Base-by-base conservation (phyloP, 495 filamentous ascomycete genomes). In the Neurospora sp. region DNA sequence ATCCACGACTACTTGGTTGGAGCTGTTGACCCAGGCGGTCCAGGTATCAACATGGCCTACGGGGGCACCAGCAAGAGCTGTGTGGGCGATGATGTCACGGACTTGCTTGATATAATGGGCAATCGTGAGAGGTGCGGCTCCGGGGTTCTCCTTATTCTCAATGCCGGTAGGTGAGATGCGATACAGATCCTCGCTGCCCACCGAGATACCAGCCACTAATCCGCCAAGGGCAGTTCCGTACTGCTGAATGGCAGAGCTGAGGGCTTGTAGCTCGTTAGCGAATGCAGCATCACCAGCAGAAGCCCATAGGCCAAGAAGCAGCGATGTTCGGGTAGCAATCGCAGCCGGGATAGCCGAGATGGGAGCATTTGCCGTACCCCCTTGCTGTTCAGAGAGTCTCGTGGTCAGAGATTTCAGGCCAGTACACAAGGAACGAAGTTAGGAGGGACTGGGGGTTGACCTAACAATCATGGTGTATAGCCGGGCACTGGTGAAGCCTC, bases 41-140 rank as follows among this genome's bases (percentile, higher is more conserved):
- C 94, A 97, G 72, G 94, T 97, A 81, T 97, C 94, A 78, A 96
- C 94, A 82, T 97, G 93, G 59, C 94, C 94, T 76, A 97, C 83
- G 12, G 88, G 83, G 42, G 83, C 84, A 48, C 78, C 79, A 45
- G 83, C 83, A 71, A 92, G 83, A 61, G 77, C 72, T 42, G 92
- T 92, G 75, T 86, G 85, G 10, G 81, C 71, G 76, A 94, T 88
- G 73, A 86, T 80, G 9, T 82, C 78, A 70, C 88, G 86, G 73
- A 90, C 87, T 79, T 89, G 82, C 68, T 86, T 79, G 84, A 95
- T 94, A 85, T 91, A 93, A 70, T 80, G 77, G 76, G 85, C 87
- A 68, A 95, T 80, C 16, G 80, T 83, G 44, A 85, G 83, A 10
- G 93, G 89, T 39, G 84, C 81, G 37, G 87, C 83, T 72, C 89